These are phyloP conservation scores for Pisolithus thermaeus DNA, from an alignment of 1,284 basidiomycete genomes.

Conservation along the genomic window DNA sequence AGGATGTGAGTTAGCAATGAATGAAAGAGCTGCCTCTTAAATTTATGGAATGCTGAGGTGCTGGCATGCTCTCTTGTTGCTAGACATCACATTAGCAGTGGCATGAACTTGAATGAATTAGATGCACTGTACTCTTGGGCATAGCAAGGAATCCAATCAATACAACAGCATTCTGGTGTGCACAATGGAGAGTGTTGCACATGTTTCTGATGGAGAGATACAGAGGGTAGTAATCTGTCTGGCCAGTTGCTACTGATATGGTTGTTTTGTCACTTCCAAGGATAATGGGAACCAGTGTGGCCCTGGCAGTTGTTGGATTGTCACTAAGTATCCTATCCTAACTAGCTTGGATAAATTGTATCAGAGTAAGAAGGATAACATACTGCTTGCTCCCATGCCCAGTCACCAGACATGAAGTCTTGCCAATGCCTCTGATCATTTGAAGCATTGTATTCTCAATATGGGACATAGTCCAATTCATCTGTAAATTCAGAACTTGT, in stretches of 20 bases:
- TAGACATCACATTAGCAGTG: neutral
- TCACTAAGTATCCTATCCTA: constrained; percentile 8
- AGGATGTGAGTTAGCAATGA: constrained; percentile 6
- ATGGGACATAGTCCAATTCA: constrained; percentile 26
- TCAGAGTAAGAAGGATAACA: constrained; percentile 1
- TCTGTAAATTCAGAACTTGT: constrained; percentile 26
- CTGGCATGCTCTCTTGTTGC: constrained; percentile 4
- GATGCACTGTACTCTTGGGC: constrained; percentile 25
- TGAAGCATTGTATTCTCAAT: constrained; percentile 14
- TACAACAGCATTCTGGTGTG: constrained; percentile 22
- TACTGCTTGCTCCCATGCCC: constrained; percentile 31
- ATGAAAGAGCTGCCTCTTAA: constrained; percentile 9
- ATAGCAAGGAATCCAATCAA: constrained; percentile 30
- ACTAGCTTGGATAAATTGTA: neutral
- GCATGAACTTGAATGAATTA: neutral
- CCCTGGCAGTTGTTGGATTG: constrained; percentile 19
- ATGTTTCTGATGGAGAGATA: constrained; percentile 29
- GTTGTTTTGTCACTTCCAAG: constrained; percentile 34
- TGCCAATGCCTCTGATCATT: constrained; percentile 12
- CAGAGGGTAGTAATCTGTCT: constrained; percentile 29
- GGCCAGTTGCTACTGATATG: constrained; percentile 32
- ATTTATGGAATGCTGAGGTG: neutral
- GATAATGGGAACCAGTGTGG: constrained; percentile 29
- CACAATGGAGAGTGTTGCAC: constrained; percentile 23
- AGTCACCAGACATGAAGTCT: constrained; percentile 32